These are phyloP conservation scores for Xylaria palmicola DNA, from an alignment of 495 filamentous ascomycete genomes.

Conservation along the genomic window DNA sequence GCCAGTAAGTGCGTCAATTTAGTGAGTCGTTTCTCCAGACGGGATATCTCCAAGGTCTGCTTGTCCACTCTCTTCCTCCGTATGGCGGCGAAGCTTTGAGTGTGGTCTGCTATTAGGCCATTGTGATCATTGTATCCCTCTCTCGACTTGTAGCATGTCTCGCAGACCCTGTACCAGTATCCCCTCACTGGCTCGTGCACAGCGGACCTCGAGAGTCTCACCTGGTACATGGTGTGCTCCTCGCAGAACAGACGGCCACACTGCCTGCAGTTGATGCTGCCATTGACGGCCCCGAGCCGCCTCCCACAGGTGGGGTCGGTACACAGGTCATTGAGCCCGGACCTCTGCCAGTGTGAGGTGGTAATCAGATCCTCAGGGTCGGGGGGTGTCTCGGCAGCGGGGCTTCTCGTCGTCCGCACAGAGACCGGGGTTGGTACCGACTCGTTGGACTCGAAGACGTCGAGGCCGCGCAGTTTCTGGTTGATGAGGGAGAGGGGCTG, in stretches of 20 bases:
- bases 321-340: slow-evolving; percentile 71
- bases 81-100: slow-evolving; percentile 60
- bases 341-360: slow-evolving; percentile 82
- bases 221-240: slow-evolving; percentile 99
- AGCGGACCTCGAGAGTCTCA: slow-evolving; percentile 90
- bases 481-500: slow-evolving; percentile 83
- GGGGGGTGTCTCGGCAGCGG: slow-evolving; percentile 40
- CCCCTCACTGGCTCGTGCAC: slow-evolving; percentile 90
- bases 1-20: slow-evolving; percentile 84
- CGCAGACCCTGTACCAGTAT: slow-evolving; percentile 91
- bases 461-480: slow-evolving; percentile 94
- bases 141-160: slow-evolving; percentile 95
- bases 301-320: slow-evolving; percentile 84
- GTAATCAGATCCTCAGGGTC: slow-evolving; percentile 91
- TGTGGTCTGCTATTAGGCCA: slow-evolving; percentile 69
- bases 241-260: slow-evolving; percentile 95
- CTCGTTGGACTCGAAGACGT: slow-evolving; percentile 97
- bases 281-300: slow-evolving; percentile 72
- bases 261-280: slow-evolving; percentile 86
- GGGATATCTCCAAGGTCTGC: slow-evolving; percentile 77
- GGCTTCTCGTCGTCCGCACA: slow-evolving; percentile 24
- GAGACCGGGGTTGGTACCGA: slow-evolving; percentile 26
- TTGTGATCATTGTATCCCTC: slow-evolving; percentile 92
- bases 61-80: slow-evolving; percentile 79
- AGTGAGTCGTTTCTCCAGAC: slow-evolving; percentile 87